Evolutionary conservation across 2,329 filamentous ascomycete genomes (phyloP).

Genomic region (Neopestalotiopsis sp.): DNA sequence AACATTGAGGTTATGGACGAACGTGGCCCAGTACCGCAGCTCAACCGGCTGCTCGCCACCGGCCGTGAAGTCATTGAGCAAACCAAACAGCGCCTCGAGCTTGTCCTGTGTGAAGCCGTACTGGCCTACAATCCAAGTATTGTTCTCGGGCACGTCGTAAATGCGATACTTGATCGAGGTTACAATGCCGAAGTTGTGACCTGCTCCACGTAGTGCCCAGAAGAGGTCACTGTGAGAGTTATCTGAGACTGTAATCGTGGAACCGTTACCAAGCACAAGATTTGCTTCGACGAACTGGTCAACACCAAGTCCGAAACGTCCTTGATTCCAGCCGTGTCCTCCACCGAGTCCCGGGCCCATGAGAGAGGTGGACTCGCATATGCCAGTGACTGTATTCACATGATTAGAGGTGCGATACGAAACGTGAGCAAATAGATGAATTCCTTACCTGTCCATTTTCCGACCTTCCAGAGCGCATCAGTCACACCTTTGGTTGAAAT

Average conservation of each 20-base stretch:
- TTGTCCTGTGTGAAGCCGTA: constrained; percentile 22
- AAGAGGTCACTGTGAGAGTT: constrained; percentile 51
- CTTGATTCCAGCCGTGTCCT: constrained; percentile 48
- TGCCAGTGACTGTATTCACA: constrained; percentile 45
- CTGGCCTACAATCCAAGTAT: constrained; percentile 19
- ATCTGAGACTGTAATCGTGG: constrained; percentile 32
- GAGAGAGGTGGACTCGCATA: constrained; percentile 56
- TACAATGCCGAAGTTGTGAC: constrained; percentile 17
- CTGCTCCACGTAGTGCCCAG: constrained; percentile 56
- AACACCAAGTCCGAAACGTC: constrained; percentile 44
- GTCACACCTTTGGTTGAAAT: constrained; percentile 50
- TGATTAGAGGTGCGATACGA: not conserved
- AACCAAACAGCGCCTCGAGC: constrained; percentile 20
- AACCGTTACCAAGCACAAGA: constrained; percentile 45
- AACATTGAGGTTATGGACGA: constrained; percentile 3
- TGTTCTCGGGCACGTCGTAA: constrained; percentile 14
- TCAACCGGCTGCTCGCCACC: constrained; percentile 17
- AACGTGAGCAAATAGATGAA: not conserved
- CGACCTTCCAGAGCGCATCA: constrained; percentile 52
- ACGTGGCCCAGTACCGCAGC: constrained; percentile 14
- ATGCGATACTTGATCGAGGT: constrained; percentile 17
- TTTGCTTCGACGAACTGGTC: constrained; percentile 47
- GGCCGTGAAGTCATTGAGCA: constrained; percentile 16
- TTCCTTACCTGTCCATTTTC: constrained; percentile 53
- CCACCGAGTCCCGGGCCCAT: constrained; percentile 50